Evolutionary conservation across 306 rosid genomes (phyloP).

Genomic region (Medicago truncatula): DNA sequence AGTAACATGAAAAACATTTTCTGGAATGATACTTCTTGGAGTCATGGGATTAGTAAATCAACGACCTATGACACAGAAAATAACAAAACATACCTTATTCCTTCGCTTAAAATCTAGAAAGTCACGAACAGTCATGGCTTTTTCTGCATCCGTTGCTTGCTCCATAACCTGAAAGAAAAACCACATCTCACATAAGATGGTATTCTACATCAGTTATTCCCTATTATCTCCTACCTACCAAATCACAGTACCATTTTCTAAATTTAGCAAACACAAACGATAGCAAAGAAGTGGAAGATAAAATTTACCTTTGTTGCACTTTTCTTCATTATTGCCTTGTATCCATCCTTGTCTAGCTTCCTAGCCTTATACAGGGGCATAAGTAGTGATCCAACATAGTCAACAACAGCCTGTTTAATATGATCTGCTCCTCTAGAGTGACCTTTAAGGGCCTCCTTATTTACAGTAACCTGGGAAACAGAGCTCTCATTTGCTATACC

Average conservation of each 20-base stretch:
- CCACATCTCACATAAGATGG: constrained; percentile 9
- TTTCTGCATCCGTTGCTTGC: constrained; percentile 90
- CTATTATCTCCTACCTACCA: constrained; percentile 21
- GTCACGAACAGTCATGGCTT: constrained; percentile 79
- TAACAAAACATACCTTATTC: constrained; percentile 74
- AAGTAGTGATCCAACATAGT: constrained; percentile 94
- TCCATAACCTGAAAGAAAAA: constrained; percentile 87
- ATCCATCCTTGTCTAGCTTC: constrained; percentile 91
- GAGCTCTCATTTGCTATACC: constrained; percentile 84
- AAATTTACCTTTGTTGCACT: constrained; percentile 89
- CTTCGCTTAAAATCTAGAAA: constrained; percentile 96
- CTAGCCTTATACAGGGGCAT: constrained; percentile 99
- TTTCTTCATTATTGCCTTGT: constrained; percentile 99
- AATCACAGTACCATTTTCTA: constrained; percentile 27
- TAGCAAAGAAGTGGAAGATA: constrained; percentile 31
- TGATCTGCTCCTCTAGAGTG: constrained; percentile 88
- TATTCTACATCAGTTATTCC: constrained; percentile 38
- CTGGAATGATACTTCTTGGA: constrained; percentile 16
- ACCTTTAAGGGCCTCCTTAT: constrained; percentile 61
- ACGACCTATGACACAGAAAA: constrained; percentile 19
- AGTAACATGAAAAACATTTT: constrained; percentile 31
- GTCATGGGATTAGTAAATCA: constrained; percentile 13
- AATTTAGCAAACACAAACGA: constrained; percentile 37
- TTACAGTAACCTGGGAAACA: constrained; percentile 89
- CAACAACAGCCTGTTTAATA: constrained; percentile 96